Base-by-base conservation (phyloP, 139 green algal genomes). In the Tetraselmis chui region DNA sequence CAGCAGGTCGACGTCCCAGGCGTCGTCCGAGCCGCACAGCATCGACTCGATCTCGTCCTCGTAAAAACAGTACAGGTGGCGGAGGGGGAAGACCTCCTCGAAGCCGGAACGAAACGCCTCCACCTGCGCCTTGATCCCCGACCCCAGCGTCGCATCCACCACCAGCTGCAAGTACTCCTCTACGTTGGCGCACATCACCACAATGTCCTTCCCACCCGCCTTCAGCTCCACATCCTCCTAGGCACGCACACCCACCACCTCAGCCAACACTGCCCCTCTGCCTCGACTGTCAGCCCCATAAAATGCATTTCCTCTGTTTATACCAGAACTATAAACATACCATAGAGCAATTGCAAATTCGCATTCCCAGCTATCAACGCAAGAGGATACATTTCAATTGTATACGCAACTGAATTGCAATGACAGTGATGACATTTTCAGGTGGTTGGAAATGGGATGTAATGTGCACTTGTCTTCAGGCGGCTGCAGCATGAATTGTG, bases 11-110 rank as follows among this genome's bases (percentile, higher is more conserved):
- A 91, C 74, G 26, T 86, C 96, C 95, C 95, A 98, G n/a, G 81
- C 80, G 87, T 97, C 94, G 25, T 91, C 91, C 83, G 77, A 58
- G 79, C 96, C 96, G 85, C 96, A 98, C 81, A 99, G 91, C 84
- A 99, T 86, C 24, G 86, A 84, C 86, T 99, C 96, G 23, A 99
- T 87, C 89, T 99, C 96, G 31, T 97, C 92, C 81, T 96, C 92
- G 79, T 91, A 90, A 59, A 91, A 74, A 32, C 59, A 84, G n/a
- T 80, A n/a, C 32, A 97, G 89, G 1, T 59, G 45, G 22, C 83
- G 58, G 2, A 94, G 78, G 0, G 88, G 80, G 79, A 97, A 92
- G 59, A 99, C 95, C 85, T 96, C 89, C 29, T 92, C 88, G 88
- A 98, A 99, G 29, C 96, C 96, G 31, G 87, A 85, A 22, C 90